Base-by-base conservation (phyloP, 495 filamentous ascomycete species). In the Diplogelasinospora grovesii region DNA sequence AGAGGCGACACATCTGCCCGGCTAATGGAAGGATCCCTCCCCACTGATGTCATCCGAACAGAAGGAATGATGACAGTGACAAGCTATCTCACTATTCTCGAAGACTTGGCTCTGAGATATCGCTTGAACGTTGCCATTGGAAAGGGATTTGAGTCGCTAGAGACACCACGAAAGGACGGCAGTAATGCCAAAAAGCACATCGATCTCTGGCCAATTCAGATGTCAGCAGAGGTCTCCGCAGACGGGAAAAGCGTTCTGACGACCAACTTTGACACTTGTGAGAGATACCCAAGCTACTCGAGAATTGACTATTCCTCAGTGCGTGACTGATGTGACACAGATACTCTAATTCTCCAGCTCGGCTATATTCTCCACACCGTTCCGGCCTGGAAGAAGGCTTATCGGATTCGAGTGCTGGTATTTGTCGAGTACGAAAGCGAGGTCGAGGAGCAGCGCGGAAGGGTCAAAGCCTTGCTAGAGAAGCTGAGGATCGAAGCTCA, bases 401-500 rank as follows among this genome's bases (percentile, higher is more conserved):
- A 85, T 53, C 73, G 69, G 43, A 62, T 90, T 14, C 81, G 87
- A 26, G 85, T 93, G 3, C 68, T 78, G 1, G 87, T 92, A 2
- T 94, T 93, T 56, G 87, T 93, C 19, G 87, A 94, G 53, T 93
- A 92, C 53, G 86, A 94, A 55, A 77, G 73, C 13, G 87, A 94
- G 43, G 78, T 94, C 13, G 78, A 80, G 25, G 86, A 93, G 56
- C 87, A 94, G 60, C 68, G 77, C 41, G 71, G 71, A 0, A 68
- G 87, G 46, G 81, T 94, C 26, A 79, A 79, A 44, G 75, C 82
- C 11, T 66, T 94, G 8, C 68, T 94, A 8, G 81, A 85, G 8
- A 90, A 90, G 53, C 54, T 94, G 7, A 73, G 87, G 16, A 94
- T 94, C 20, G 75, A 87, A 41, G 87, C 86, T 7, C 69, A 87